Evolutionary conservation across 371 early-diverging fungal genomes (phyloP).

Genomic region (Dichotomocladium elegans): DNA sequence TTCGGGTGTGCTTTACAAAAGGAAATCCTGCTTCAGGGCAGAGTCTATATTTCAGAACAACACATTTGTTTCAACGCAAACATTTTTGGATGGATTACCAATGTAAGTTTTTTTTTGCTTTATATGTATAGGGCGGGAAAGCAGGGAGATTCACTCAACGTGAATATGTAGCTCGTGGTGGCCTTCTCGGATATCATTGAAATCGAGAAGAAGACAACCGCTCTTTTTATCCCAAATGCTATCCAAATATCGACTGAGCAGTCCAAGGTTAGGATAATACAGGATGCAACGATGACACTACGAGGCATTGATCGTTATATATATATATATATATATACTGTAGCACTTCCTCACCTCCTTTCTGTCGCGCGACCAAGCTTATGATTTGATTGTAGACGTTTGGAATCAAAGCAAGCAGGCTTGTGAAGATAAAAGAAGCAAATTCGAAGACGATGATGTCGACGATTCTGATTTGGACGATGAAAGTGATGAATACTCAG

Average conservation of each 20-base stretch:
- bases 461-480: too few relatives aligned
- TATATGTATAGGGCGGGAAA: background rate
- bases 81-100: conserved; percentile 94
- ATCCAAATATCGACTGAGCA: conserved; percentile 69
- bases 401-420: conserved; percentile 38
- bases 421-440: background rate
- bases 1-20: conserved; percentile 90
- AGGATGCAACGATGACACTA: background rate
- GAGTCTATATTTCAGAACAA: conserved; percentile 82
- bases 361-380: conserved; percentile 65
- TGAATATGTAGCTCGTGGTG: conserved; percentile 55
- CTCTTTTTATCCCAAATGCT: conserved; percentile 78
- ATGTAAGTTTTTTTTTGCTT: conserved; percentile 46
- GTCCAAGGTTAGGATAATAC: conserved; percentile 36
- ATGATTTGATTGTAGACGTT: conserved; percentile 53
- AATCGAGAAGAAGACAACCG: conserved; percentile 74
- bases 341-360: conserved; percentile 71
- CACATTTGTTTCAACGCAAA: conserved; percentile 92
- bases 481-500: background rate
- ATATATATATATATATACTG: background rate
- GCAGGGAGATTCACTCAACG: background rate
- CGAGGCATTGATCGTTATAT: background rate
- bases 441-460: background rate
- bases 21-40: conserved; percentile 90
- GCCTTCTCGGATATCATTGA: conserved; percentile 71